Evolutionary conservation across 495 filamentous ascomycete species (phyloP), one percentile per base, ranked within the genome.

Genomic region (Cercophora samala): DNA sequence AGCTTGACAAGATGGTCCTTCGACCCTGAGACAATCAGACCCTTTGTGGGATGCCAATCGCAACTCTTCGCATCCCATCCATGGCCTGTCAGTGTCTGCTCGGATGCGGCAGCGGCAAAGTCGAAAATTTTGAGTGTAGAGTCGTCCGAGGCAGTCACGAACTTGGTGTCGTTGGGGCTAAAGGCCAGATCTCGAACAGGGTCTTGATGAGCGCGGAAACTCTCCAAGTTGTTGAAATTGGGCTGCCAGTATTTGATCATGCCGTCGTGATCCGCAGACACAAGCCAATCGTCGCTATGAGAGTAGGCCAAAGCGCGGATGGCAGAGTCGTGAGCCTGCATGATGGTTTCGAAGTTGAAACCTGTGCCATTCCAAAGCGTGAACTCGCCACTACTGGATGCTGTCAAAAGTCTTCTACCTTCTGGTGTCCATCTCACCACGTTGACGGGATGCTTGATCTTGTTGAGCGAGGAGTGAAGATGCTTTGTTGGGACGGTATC

Each of bases 331-430:
- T 99, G 95, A 51, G 95, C 95, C 77, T 97, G 93, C 91, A 96
- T 96, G 52, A 97, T 97, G 1, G 95, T 99, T 80, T 99, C 95
- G 72, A 99, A 99, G 75, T 99, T 99, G 83, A 99, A 99, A 1
- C 92, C 95, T 58, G 92, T 97, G 66, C 95, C 95, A 76, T 99
- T 99, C 95, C 95, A 99, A 4, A 99, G 80, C 59, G 96, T 99
- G 71, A 99, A 99, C 76, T 99, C 95, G 64, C 95, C 95, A 72
- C 93, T 98, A 74, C 92, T 94, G 1, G 92, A 94, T 22, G 91
- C 95, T 0, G 95, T 98, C 72, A 99, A 83, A 58, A 99, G 78
- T 67, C 95, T 83, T 67, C 95, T 87, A 51, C 95, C 95, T 80
- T 99, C 95, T 0, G 95, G 95, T 3, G 95, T 99, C 95, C 95